A percentile compares a stretch with the other conserved stretches of the same genome.
Conservation (phyloP, 2,329 filamentous ascomycete species). For the Monilinia fructigena region DNA sequence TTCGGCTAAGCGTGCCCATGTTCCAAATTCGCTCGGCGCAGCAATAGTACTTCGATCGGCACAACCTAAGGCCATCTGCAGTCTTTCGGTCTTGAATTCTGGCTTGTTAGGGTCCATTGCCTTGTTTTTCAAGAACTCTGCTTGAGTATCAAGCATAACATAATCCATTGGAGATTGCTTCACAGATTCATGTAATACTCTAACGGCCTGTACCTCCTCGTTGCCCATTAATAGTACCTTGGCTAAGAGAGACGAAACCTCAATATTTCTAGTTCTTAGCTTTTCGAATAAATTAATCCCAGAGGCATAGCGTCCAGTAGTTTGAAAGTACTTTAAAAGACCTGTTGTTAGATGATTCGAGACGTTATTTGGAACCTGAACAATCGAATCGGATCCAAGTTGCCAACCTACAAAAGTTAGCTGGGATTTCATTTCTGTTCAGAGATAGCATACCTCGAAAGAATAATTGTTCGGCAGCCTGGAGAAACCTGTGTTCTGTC, state of each 20-base stretch:
- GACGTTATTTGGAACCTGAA: slow-evolving; percentile 95
- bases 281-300: slow-evolving; percentile 99
- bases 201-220: slow-evolving; percentile 93
- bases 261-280: slow-evolving; percentile 81
- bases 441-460: slow-evolving; percentile 66
- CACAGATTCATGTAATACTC: slow-evolving; percentile 81
- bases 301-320: slow-evolving; percentile 88
- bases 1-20: slow-evolving; percentile 90
- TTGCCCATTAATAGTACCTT: slow-evolving; percentile 92
- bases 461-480: slow-evolving; percentile 91
- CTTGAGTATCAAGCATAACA: slow-evolving; percentile 90
- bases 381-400: slow-evolving; percentile 91
- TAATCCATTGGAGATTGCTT: slow-evolving; percentile 97
- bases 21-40: slow-evolving; percentile 94
- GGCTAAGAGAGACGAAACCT: slow-evolving; percentile 89
- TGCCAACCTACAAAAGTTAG: slow-evolving; percentile 69
- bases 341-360: slow-evolving; percentile 96
- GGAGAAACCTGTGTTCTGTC: slow-evolving; percentile 91
- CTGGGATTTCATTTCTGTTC: neutral
- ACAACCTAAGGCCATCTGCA: slow-evolving; percentile 85
- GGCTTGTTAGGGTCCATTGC: slow-evolving; percentile 56
- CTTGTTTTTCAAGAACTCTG: slow-evolving; percentile 86
- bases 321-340: slow-evolving; percentile 89
- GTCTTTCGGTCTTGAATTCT: slow-evolving; percentile 61
- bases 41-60: slow-evolving; percentile 93